These are phyloP conservation scores for Trypanosoma platydactyli DNA, from an alignment of 208 protist genomes.

Conservation along the genomic window DNA sequence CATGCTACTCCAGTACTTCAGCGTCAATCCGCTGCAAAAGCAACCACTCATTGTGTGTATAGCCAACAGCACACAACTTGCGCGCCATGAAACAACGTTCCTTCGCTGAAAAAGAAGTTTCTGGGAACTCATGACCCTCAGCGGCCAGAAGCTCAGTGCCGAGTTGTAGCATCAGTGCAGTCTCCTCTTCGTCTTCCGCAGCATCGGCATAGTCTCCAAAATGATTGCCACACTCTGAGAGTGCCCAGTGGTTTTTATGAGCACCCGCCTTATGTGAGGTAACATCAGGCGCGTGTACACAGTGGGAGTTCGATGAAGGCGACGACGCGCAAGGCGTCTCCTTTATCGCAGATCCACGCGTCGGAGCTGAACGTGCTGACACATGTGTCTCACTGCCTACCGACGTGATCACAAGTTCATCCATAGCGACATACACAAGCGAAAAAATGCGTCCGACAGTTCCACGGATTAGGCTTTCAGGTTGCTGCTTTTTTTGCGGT, in stretches of 20 bases:
- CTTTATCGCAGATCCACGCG: neutral
- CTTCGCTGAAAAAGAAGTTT: conserved; percentile 9
- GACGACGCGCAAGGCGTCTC: conserved; percentile 4
- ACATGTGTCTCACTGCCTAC: conserved; percentile 45
- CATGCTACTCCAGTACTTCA: conserved; percentile 3
- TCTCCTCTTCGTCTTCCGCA: conserved; percentile 13
- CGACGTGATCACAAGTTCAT: conserved; percentile 75
- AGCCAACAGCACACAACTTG: conserved; percentile 50
- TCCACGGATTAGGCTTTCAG: conserved; percentile 8
- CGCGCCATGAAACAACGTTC: conserved; percentile 35
- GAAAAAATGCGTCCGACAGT: conserved; percentile 35
- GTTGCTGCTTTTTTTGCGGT: conserved; percentile 13
- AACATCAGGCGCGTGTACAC: neutral
- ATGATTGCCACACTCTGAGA: neutral
- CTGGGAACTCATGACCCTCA: conserved; percentile 7
- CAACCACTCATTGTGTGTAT: conserved; percentile 60
- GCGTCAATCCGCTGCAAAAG: conserved; percentile 34
- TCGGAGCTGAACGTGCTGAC: neutral
- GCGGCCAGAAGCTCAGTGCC: conserved; percentile 29
- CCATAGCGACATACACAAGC: conserved; percentile 69
- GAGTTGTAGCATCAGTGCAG: conserved; percentile 33
- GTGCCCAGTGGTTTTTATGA: neutral
- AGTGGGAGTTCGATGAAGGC: neutral
- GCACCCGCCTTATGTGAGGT: too few relatives aligned
- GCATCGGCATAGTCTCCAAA: neutral